Percentiles rank a stretch among this genome's conserved stretches.
Evolutionary conservation across 306 rosid genomes (phyloP).

Genomic region (Astragalus membranaceus): DNA sequence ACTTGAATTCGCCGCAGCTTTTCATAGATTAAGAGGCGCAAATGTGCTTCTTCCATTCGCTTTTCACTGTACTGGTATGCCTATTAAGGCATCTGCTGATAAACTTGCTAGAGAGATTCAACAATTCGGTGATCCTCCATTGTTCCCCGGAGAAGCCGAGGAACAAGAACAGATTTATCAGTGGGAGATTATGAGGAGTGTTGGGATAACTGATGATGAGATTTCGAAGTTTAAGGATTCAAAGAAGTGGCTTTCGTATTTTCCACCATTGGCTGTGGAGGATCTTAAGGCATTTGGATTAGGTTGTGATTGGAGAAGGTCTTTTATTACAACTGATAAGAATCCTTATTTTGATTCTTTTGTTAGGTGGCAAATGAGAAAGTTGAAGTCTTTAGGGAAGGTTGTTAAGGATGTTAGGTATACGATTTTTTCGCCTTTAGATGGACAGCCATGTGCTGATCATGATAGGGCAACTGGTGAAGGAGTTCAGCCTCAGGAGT

Average conservation of each 20-base stretch:
- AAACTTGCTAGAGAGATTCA: constrained; percentile 75
- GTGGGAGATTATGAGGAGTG: constrained; percentile 93
- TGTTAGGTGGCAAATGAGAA: constrained; percentile 94
- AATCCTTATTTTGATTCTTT: constrained; percentile 76
- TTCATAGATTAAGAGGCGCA: constrained; percentile 76
- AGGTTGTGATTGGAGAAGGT: constrained; percentile 92
- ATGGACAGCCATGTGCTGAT: constrained; percentile 98
- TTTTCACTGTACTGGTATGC: constrained; percentile 98
- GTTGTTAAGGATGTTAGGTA: constrained; percentile 92
- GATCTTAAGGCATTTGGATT: constrained; percentile 93
- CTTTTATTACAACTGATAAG: constrained; percentile 72
- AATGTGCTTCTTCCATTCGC: constrained; percentile 82
- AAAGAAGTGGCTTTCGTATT: constrained; percentile 73
- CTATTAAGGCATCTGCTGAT: constrained; percentile 93
- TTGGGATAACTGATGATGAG: constrained; percentile 70
- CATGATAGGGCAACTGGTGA: constrained; percentile 92
- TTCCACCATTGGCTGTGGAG: constrained; percentile 86
- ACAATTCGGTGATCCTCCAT: constrained; percentile 65
- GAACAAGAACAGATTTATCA: constrained; percentile 56
- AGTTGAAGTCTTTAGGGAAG: constrained; percentile 74
- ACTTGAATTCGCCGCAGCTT: constrained; percentile 83
- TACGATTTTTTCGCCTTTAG: constrained; percentile 73
- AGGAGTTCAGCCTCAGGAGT: constrained; percentile 97
- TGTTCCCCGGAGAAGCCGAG: constrained; percentile 41
- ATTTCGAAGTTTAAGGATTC: constrained; percentile 68